phyloP scores from a whole-genome alignment of 2,329 filamentous ascomycete species.

The Colletotrichum sp. region DNA sequence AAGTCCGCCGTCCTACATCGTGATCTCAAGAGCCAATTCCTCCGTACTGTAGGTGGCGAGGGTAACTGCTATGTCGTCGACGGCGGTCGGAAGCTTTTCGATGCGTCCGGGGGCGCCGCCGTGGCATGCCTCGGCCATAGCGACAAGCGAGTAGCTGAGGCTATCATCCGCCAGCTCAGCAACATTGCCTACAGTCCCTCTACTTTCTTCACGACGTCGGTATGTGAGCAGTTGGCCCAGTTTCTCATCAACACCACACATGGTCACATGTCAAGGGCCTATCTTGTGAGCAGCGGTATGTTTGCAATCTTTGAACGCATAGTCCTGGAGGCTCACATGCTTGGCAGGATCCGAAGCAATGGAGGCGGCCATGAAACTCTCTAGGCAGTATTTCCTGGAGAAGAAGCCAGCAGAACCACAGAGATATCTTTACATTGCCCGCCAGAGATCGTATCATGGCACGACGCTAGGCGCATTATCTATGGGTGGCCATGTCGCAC shows the following conservation, averaged over 20 bases:
- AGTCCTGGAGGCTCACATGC: not conserved
- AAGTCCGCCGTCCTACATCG: slow-evolving; percentile 13
- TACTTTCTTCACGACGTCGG: slow-evolving; percentile 43
- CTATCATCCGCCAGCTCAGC: slow-evolving; percentile 30
- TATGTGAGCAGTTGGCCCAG: slow-evolving; percentile 43
- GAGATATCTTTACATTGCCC: slow-evolving; percentile 70
- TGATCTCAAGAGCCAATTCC: slow-evolving; percentile 6
- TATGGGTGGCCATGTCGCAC: slow-evolving; percentile 64
- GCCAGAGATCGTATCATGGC: slow-evolving; percentile 74
- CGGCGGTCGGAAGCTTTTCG: slow-evolving; percentile 36
- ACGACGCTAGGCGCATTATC: slow-evolving; percentile 72
- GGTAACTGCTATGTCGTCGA: slow-evolving; percentile 37
- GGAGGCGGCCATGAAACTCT: slow-evolving; percentile 54
- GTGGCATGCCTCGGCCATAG: slow-evolving; percentile 36
- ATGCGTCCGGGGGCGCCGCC: slow-evolving; percentile 39
- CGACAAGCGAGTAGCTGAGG: slow-evolving; percentile 29
- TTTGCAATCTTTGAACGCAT: not conserved
- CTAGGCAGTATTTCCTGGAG: slow-evolving; percentile 53
- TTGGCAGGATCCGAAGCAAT: slow-evolving; percentile 56
- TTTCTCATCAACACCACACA: slow-evolving; percentile 39
- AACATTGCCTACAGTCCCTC: slow-evolving; percentile 40
- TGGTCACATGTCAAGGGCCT: slow-evolving; percentile 41
- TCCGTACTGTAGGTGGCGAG: slow-evolving; percentile 31
- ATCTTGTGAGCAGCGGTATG: slow-evolving; percentile 42
- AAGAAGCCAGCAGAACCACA: slow-evolving; percentile 50